phyloP scores from a whole-genome alignment of 768 basidiomycete species.

The Leucosporidium yakuticum region DNA sequence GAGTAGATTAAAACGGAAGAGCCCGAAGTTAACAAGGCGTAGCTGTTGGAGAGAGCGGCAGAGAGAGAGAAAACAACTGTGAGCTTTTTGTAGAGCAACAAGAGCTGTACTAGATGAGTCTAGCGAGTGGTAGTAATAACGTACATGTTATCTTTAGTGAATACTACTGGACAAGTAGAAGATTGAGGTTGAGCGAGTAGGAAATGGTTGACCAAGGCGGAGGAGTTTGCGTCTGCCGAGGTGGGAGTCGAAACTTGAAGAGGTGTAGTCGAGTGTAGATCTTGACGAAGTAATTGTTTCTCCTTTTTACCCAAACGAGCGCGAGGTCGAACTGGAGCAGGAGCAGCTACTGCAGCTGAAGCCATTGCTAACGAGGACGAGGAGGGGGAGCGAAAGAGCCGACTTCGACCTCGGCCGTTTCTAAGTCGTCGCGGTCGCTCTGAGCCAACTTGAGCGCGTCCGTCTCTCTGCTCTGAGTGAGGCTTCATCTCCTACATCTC shows the following conservation, averaged over 20 bases:
- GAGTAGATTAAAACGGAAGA: conserved; percentile 78
- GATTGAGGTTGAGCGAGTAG: conserved; percentile 10
- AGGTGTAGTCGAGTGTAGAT: not conserved
- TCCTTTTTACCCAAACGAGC: not conserved
- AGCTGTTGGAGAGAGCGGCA: conserved; percentile 48
- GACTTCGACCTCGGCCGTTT: not conserved
- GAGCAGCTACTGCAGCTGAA: conserved; percentile 9
- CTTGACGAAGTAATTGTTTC: not conserved
- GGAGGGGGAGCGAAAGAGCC: not conserved
- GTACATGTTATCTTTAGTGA: conserved; percentile 21
- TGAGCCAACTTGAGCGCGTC: not conserved
- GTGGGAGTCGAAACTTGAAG: not conserved
- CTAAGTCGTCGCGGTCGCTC: not conserved
- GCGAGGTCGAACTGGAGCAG: not conserved
- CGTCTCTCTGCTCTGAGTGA: not conserved
- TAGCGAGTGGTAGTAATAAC: not conserved
- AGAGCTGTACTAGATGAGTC: not conserved
- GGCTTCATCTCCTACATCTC: not conserved
- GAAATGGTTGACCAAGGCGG: not conserved
- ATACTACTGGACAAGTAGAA: conserved; percentile 23
- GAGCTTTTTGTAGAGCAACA: not conserved
- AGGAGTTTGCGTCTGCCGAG: not conserved
- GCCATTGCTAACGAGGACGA: not conserved
- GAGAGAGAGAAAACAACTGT: not conserved
- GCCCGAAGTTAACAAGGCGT: conserved; percentile 84